Base-by-base conservation (phyloP, 1,284 basidiomycete species). In the Apiotrichum gamsii region DNA sequence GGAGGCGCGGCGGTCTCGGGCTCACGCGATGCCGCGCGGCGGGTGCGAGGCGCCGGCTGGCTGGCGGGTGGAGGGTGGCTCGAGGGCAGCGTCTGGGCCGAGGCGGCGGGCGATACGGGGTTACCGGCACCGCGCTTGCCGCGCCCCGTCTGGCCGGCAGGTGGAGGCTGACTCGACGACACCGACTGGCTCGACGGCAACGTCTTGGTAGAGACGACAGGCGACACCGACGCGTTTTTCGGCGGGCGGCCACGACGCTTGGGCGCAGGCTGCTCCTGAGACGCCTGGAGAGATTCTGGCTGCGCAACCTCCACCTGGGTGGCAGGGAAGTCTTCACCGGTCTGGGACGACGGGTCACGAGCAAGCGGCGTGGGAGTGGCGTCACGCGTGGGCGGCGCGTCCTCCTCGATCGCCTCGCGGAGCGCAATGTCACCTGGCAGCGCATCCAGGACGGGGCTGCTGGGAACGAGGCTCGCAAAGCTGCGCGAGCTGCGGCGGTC, bases 391-490 rank as follows among this genome's bases (percentile, higher is more conserved):
- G 19, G 16, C 24, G 15, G 24, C 21, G 21, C 51, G 31, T 56
- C 54, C 21, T 56, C 54, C 10, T 29, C 29, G 4, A 56, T 56
- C 3, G 44, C 54, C 29, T 56, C 54, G 8, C 37, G 54, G 6
- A 56, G 37, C 1, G 49, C 54, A 20, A 47, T 36, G 32, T 52
- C 54, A 9, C 54, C 54, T 0, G 47, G 45, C 2, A 48, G 19
- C 19, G 48, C 49, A 16, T 39, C 39, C 8, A 35, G 19, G 3
- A 16, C 37, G 0, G 49, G 53, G 34, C 49, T 51, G 0, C 39
- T 20, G 19, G 23, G 35, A 3, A 29, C 39, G 6, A 54, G 34
- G 3, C 28, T n/a, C 10, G 18, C 5, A 20, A 44, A 37, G 4
- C 5, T 5, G n/a, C 43, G 43, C 14, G 25, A 18, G 20, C 28